Conservation (phyloP, 768 basidiomycete genomes). For the Rhodotorula babjevae region DNA sequence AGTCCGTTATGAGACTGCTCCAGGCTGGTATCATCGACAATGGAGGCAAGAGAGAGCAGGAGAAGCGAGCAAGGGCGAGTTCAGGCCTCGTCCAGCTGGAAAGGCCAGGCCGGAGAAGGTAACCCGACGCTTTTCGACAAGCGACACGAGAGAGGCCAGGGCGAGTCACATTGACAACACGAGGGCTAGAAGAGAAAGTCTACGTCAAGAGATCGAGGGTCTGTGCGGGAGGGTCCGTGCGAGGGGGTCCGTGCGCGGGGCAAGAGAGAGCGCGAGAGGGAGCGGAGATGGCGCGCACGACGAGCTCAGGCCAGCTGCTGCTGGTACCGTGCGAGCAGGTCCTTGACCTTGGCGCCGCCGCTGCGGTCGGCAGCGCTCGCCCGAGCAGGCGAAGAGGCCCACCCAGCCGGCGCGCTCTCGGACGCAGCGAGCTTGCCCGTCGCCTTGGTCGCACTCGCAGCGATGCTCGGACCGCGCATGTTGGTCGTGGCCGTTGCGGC, state of each 20-base stretch:
- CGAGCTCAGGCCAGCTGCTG: slow-evolving; percentile 8
- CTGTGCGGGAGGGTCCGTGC: neutral
- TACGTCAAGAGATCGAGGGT: neutral
- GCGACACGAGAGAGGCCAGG: neutral
- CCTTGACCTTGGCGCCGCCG: slow-evolving; percentile 7
- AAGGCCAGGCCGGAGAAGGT: no score
- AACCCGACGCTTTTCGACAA: no score
- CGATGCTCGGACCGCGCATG: neutral
- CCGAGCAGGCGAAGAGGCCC: neutral
- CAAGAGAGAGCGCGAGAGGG: neutral
- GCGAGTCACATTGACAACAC: neutral
- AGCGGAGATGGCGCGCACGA: no score
- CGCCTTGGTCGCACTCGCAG: neutral
- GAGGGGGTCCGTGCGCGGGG: no score
- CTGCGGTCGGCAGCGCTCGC: no score
- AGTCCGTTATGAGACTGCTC: no score
- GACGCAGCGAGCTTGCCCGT: neutral
- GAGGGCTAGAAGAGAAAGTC: no score
- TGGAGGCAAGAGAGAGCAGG: no score
- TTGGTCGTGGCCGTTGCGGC: neutral
- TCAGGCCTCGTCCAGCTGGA: no score
- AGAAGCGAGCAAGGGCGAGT: no score
- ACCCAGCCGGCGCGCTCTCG: neutral
- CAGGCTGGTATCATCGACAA: no score
- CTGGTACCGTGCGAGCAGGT: slow-evolving; percentile 12